Evolutionary conservation across 345 rosid species (phyloP).

Genomic region (Melastoma malabathricum): DNA sequence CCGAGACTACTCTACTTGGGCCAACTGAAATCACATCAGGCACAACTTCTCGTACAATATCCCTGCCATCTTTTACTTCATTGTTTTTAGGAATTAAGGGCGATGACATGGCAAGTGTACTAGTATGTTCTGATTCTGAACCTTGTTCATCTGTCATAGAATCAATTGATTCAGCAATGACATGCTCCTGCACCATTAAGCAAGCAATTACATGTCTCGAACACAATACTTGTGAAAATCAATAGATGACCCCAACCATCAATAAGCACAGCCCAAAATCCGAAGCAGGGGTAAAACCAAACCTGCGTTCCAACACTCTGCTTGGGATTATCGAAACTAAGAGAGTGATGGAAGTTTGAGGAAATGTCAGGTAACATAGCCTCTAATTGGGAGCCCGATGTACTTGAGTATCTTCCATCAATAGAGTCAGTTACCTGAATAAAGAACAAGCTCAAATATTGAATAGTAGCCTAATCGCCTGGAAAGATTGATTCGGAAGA

Average conservation of each 20-base stretch:
- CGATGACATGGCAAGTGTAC: too few species aligned
- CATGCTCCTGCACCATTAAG: too few species aligned
- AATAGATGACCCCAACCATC: not conserved
- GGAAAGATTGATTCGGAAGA: constrained; percentile 4
- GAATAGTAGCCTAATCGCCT: too few species aligned
- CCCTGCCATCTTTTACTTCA: too few species aligned
- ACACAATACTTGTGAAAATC: too few species aligned
- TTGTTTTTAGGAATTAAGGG: too few species aligned
- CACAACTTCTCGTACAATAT: constrained; percentile 12
- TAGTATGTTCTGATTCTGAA: too few species aligned
- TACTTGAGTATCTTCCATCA: constrained; percentile 31
- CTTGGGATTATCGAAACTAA: constrained; percentile 34
- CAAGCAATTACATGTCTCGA: too few species aligned
- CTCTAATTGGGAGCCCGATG: constrained; percentile 22
- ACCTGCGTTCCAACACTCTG: constrained; percentile 50
- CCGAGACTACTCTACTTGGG: constrained; percentile 14
- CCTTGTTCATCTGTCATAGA: too few species aligned
- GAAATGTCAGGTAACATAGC: constrained; percentile 51
- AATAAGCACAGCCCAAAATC: constrained; percentile 2
- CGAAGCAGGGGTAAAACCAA: constrained; percentile 5
- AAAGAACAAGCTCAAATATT: not conserved
- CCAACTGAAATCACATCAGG: constrained; percentile 33
- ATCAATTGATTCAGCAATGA: too few species aligned
- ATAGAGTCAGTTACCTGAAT: constrained; percentile 45
- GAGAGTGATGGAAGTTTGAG: constrained; percentile 47